Evolutionary conservation across 306 rosid species (phyloP).

Genomic region (Canavalia ensiformis): DNA sequence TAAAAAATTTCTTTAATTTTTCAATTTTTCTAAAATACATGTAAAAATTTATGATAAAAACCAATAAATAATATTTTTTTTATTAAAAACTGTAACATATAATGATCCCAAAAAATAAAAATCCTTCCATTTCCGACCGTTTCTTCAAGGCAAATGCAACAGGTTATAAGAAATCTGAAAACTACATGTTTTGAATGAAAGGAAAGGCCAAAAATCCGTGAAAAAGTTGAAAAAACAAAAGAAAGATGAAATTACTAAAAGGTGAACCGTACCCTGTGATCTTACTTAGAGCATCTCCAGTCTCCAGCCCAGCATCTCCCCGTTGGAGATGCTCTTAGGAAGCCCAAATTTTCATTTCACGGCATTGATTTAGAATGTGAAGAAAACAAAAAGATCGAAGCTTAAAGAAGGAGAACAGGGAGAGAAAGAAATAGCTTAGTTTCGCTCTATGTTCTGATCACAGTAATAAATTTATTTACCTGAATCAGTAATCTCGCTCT

Average conservation of each 20-base stretch:
- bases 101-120: neutral
- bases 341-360: neutral
- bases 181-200: neutral
- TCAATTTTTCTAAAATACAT: too few species aligned
- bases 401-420: neutral
- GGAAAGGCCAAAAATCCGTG: neutral
- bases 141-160: constrained; percentile 2
- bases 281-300: neutral
- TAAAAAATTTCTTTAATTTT: too few species aligned
- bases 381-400: neutral
- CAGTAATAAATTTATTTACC: constrained; percentile 58
- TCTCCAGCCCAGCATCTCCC: too few species aligned
- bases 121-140: constrained; percentile 15
- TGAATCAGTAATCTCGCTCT: constrained; percentile 89
- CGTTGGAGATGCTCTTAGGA: neutral
- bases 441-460: too few species aligned
- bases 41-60: too few species aligned
- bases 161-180: neutral
- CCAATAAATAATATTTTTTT: neutral
- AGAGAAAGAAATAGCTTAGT: neutral
- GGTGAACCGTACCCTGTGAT: neutral
- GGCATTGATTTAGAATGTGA: neutral
- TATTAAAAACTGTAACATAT: too few species aligned
- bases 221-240: neutral
- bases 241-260: neutral